Conservation (phyloP, 768 basidiomycete species). For the Kwoniella dejecticola region DNA sequence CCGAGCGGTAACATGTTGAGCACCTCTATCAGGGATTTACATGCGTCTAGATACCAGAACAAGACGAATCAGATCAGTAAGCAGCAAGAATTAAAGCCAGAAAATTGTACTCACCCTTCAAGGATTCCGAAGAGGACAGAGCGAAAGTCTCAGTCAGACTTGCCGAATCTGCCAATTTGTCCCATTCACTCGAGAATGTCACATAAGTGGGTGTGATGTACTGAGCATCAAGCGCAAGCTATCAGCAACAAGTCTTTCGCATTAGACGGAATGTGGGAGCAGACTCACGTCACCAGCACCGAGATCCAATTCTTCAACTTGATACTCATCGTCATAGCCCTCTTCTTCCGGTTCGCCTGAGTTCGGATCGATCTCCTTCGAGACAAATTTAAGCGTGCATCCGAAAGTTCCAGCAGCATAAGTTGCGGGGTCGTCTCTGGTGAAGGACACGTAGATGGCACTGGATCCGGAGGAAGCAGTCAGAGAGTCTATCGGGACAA, state of each 20-base stretch:
- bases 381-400: conserved; percentile 89
- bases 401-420: conserved; percentile 83
- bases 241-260: too few relatives aligned
- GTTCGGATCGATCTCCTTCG: conserved; percentile 94
- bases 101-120: too few relatives aligned
- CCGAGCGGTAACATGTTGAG: conserved; percentile 96
- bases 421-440: conserved; percentile 72
- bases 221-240: too few relatives aligned
- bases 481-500: conserved; percentile 77
- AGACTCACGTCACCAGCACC: conserved; percentile 87
- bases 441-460: conserved; percentile 90
- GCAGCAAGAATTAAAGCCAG: too few relatives aligned
- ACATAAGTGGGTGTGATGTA: conserved; percentile 95
- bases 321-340: conserved; percentile 99
- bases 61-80: too few relatives aligned
- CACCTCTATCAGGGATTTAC: conserved; percentile 92
- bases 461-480: conserved; percentile 73
- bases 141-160: conserved; percentile 89
- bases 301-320: conserved; percentile 92
- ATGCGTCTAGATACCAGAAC: too few relatives aligned
- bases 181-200: conserved; percentile 93
- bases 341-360: conserved; percentile 95
- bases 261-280: too few relatives aligned
- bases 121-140: conserved; percentile 83
- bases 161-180: conserved; percentile 74